phyloP scores from a whole-genome alignment of 2,329 filamentous ascomycete species.

The Venturia oleaginea region DNA sequence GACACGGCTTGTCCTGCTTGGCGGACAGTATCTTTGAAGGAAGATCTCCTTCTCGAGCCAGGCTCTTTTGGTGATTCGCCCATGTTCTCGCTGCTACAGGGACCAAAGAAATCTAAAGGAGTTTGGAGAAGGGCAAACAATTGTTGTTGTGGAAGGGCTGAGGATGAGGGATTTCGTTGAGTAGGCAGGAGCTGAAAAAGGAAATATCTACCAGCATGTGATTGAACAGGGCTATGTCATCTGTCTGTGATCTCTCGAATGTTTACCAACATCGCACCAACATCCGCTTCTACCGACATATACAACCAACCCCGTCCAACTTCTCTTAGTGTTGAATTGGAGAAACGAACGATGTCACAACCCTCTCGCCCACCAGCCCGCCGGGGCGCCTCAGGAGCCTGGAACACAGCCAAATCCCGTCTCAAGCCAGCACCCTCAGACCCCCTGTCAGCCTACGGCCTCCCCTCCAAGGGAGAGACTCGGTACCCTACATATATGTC shows the following conservation, averaged over 20 bases:
- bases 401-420: slow-evolving; percentile 41
- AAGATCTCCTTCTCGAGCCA: not conserved
- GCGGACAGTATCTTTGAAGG: not conserved
- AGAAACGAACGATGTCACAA: slow-evolving; percentile 16
- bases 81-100: not conserved
- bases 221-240: not conserved
- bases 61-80: not conserved
- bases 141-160: not conserved
- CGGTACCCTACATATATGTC: slow-evolving; percentile 45
- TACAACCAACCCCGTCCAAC: too few species aligned
- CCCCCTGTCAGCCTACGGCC: slow-evolving; percentile 68
- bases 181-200: not conserved
- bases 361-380: slow-evolving; percentile 19
- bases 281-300: not conserved
- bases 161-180: not conserved
- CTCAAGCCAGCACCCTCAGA: slow-evolving; percentile 44
- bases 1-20: slow-evolving; percentile 4
- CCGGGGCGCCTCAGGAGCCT: slow-evolving; percentile 44
- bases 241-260: not conserved
- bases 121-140: not conserved
- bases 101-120: not conserved
- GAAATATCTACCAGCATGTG: not conserved
- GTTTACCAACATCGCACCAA: slow-evolving; percentile 1
- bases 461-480: slow-evolving; percentile 85
- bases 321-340: slow-evolving; percentile 20